Percentiles rank a stretch among this genome's conserved stretches.
Conservation (phyloP, 108 stramenopile species). For the Schizochytrium sp. region DNA sequence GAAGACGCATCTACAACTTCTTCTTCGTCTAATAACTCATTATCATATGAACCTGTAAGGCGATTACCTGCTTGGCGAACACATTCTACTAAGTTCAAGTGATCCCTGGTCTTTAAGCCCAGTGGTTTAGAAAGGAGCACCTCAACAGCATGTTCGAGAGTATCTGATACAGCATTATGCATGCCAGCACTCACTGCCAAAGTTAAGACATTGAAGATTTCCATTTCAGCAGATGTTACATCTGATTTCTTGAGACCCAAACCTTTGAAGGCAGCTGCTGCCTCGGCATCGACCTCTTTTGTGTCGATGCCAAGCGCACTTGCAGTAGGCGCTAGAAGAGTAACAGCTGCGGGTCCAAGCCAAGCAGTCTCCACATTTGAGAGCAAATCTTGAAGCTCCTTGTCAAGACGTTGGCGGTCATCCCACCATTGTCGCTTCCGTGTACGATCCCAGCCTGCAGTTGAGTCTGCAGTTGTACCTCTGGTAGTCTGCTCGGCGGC, state of each 20-base stretch:
- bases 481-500: conserved; percentile 55
- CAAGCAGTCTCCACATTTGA: not conserved
- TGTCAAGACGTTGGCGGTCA: conserved; percentile 2
- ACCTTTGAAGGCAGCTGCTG: not conserved
- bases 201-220: not conserved
- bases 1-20: not conserved
- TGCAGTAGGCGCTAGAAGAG: not conserved
- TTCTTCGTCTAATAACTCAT: not conserved
- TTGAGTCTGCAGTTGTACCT: conserved; percentile 12
- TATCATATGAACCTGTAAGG: not conserved
- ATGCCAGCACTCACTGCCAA: not conserved
- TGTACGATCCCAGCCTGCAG: not conserved
- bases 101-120: not conserved
- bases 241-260: not conserved
- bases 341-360: conserved; percentile 32
- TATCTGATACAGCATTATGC: not conserved
- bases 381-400: not conserved
- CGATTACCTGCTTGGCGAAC: not conserved
- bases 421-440: conserved; percentile 30
- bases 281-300: not conserved
- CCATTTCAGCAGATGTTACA: not conserved
- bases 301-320: not conserved
- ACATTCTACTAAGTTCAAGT: not conserved
- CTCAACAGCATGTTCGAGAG: not conserved
- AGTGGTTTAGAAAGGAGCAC: not conserved